These are phyloP conservation scores for Alectoria sarmentosa DNA, from an alignment of 495 filamentous ascomycete genomes.

Conservation along the genomic window DNA sequence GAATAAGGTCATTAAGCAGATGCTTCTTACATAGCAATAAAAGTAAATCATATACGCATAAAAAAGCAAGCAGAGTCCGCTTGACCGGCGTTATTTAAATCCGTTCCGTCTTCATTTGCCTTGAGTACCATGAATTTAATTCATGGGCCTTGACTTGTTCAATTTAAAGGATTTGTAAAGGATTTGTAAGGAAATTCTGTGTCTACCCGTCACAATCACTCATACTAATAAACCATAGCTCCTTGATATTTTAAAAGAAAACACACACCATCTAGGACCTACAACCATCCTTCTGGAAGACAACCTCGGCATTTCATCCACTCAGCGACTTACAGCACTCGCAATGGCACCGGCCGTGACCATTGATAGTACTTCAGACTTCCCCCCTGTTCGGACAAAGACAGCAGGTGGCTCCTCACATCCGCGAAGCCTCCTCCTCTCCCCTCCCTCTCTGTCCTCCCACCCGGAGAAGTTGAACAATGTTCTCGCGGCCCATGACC, in stretches of 20 bases:
- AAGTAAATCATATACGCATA: too few species aligned
- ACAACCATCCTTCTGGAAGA: neutral
- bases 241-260: neutral
- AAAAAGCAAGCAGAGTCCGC: too few species aligned
- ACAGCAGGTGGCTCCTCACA: neutral
- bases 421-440: conserved; percentile 58
- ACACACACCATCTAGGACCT: neutral
- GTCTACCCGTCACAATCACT: neutral
- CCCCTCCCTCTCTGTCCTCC: conserved; percentile 65
- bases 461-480: conserved; percentile 54
- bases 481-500: conserved; percentile 57
- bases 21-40: too few species aligned
- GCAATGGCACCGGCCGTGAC: conserved; percentile 19
- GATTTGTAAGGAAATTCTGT: neutral
- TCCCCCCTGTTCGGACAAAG: conserved; percentile 3
- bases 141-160: too few species aligned
- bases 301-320: neutral
- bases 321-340: neutral
- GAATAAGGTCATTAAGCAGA: too few species aligned
- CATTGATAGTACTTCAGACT: conserved; percentile 15
- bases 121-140: too few species aligned
- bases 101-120: too few species aligned
- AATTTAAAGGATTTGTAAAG: too few species aligned
- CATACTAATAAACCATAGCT: neutral
- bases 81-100: too few species aligned